Base-by-base conservation (phyloP, 176 grass and related monocot genomes). In the Aegilops speltoides region DNA sequence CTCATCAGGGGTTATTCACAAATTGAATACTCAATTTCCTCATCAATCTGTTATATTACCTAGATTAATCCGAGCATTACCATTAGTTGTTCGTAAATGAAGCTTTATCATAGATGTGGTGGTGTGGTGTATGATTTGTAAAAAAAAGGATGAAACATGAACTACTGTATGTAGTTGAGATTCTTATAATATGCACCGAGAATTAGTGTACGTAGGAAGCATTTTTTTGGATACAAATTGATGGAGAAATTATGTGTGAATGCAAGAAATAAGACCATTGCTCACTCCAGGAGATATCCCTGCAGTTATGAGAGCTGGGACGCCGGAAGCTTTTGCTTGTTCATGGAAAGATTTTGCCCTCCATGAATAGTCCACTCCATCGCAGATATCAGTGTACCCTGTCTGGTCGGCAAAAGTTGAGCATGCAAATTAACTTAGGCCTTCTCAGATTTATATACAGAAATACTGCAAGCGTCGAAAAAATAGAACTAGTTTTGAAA, bases 211-310 rank as follows among this genome's bases (percentile, higher is more conserved):
- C 45, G 45, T 15, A 22, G 19, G 5, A 50, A 6, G 8, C 23
- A 37, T 37, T 22, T 70, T 70, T 69, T 8, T 14, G 20, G 76
- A 79, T 61, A 23, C 6, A 48, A 45, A 64, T 26, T 0, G n/a
- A 13, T 12, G 25, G n/a, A 64, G 23, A 64, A 64, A 64, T 64
- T 64, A 24, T 26, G 62, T 64, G 62, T 28, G 31, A 64, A 76
- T 73, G 64, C 76, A 74, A 52, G 48, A 48, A 48, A 48, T 70
- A 59, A 82, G 59, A 94, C 92, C 88, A 91, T 94, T 97, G 95
- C 95, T 94, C 25, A 97, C 90, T 90, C 95, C 95, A 75, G 95
- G 92, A 88, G 92, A 97, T 81, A 94, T 97, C 86, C 95, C 95
- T 25, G 88, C 90, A 65, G 95, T 94, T 83, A 89, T 97, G 79